Conservation (phyloP, 768 basidiomycete species). For the Tricholoma saponaceum region DNA sequence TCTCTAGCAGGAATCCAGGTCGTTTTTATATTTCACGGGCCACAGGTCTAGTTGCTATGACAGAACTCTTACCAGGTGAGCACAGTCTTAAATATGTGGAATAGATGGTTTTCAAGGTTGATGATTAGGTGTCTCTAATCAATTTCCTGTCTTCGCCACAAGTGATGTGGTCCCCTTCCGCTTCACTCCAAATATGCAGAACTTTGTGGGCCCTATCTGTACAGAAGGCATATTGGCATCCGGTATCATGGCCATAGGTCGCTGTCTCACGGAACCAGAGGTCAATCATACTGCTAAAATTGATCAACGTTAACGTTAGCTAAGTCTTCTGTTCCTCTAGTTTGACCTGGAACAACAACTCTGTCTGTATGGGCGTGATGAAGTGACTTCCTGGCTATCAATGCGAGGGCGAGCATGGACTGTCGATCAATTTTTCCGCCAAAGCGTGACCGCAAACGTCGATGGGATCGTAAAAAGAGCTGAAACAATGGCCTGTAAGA, state of each 20-base stretch:
- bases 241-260: conserved; percentile 86
- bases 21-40: conserved; percentile 88
- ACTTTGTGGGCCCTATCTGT: conserved; percentile 83
- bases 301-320: background rate
- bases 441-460: conserved; percentile 47
- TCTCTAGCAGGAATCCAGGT: conserved; percentile 78
- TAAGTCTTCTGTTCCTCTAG: conserved; percentile 31
- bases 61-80: conserved; percentile 83
- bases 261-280: conserved; percentile 89
- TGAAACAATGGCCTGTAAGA: conserved; percentile 81
- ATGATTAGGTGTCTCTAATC: conserved; percentile 34
- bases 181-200: conserved; percentile 93
- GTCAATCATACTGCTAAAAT: conserved; percentile 35
- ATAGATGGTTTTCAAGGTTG: background rate
- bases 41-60: conserved; percentile 89
- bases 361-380: conserved; percentile 89
- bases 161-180: conserved; percentile 95
- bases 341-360: conserved; percentile 92
- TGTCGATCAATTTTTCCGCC: conserved; percentile 56
- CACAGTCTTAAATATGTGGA: background rate
- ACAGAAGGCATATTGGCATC: conserved; percentile 87
- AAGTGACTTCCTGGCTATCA: conserved; percentile 77
- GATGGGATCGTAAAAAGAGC: conserved; percentile 77
- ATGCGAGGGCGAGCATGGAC: conserved; percentile 53
- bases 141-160: conserved; percentile 63